Conservation (phyloP, 2,329 filamentous ascomycete genomes). For the Ophiostoma montium region DNA sequence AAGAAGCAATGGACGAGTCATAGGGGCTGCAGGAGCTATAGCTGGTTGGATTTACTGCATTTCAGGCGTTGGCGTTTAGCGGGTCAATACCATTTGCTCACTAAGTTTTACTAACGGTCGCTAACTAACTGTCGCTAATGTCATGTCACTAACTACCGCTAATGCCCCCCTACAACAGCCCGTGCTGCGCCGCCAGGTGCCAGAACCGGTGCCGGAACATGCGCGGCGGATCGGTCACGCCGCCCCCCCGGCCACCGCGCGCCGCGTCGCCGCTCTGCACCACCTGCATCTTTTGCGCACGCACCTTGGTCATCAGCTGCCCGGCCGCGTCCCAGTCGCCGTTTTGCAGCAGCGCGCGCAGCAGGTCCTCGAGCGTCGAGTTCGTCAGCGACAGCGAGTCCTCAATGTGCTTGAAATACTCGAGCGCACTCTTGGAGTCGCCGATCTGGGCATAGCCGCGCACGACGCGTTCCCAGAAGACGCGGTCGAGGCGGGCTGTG, state of each 20-base stretch:
- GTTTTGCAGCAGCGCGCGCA: slow-evolving; percentile 19
- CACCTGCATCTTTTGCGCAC: slow-evolving; percentile 14
- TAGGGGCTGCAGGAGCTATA: no score
- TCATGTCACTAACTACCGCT: neutral
- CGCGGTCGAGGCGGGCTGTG: slow-evolving; percentile 31
- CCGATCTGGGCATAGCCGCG: slow-evolving; percentile 47
- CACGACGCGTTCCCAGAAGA: slow-evolving; percentile 58
- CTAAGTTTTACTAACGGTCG: no score
- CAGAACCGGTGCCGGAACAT: slow-evolving; percentile 38
- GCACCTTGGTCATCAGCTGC: slow-evolving; percentile 16
- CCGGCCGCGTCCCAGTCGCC: slow-evolving; percentile 15
- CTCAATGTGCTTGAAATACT: slow-evolving; percentile 32
- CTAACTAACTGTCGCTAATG: no score
- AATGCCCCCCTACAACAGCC: slow-evolving; percentile 15
- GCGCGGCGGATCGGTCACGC: slow-evolving; percentile 17
- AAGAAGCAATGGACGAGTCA: slow-evolving; percentile 18
- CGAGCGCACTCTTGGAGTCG: slow-evolving; percentile 34
- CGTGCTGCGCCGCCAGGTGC: slow-evolving; percentile 28
- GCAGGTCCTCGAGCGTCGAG: slow-evolving; percentile 28
- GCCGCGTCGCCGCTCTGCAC: slow-evolving; percentile 11
- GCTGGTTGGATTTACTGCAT: no score
- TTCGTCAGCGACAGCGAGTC: slow-evolving; percentile 26
- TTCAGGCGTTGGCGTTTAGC: no score
- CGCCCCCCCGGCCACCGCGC: slow-evolving; percentile 7
- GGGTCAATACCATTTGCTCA: no score